These are phyloP conservation scores for Carex cristatella DNA, from an alignment of 176 grass and related monocot species.

Conservation along the genomic window DNA sequence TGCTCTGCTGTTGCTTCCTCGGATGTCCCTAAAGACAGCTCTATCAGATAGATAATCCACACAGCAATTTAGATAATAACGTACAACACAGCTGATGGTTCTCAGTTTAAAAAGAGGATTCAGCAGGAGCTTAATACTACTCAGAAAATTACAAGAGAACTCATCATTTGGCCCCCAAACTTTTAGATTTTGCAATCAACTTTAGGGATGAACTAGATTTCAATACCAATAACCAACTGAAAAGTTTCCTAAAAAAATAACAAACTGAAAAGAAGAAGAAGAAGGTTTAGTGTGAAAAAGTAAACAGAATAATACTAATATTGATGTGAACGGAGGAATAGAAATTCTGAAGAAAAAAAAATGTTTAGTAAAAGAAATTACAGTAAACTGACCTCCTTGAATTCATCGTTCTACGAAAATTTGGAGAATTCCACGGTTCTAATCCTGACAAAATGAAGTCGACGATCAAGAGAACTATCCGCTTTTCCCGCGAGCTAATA, in stretches of 20 bases:
- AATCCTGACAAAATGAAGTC: neutral
- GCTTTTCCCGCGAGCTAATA: neutral
- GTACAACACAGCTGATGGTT: neutral
- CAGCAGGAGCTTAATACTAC: neutral
- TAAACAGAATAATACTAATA: neutral
- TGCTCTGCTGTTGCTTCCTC: constrained; percentile 25
- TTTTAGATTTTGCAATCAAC: neutral
- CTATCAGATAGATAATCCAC: constrained; percentile 7
- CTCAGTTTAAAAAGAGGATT: neutral
- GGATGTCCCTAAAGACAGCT: constrained; percentile 15
- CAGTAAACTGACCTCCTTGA: constrained; percentile 29
- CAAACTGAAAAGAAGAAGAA: neutral
- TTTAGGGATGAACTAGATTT: neutral
- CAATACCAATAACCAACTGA: neutral
- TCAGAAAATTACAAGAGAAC: neutral
- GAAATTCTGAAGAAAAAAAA: neutral
- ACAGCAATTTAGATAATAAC: neutral
- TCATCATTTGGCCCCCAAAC: neutral
- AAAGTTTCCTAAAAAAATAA: neutral
- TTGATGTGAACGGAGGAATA: neutral
- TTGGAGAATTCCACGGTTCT: neutral
- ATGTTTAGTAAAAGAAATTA: neutral
- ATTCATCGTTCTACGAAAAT: constrained; percentile 25
- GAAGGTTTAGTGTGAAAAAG: neutral
- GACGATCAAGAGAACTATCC: neutral